These are phyloP conservation scores for Claviceps fusiformis DNA, from an alignment of 2,329 filamentous ascomycete genomes.

Conservation along the genomic window DNA sequence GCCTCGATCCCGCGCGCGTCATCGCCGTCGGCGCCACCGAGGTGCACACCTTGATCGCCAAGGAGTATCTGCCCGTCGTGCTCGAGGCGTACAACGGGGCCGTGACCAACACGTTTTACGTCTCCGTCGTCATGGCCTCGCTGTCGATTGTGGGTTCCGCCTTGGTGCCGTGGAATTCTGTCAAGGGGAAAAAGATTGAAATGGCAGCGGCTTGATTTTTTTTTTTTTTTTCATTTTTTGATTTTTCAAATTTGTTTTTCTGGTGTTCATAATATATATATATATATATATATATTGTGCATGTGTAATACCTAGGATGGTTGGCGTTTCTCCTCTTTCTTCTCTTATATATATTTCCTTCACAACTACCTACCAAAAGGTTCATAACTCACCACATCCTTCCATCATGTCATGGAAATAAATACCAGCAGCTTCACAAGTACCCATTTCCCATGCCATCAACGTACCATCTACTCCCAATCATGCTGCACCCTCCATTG, in stretches of 20 bases:
- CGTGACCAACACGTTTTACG: constrained; percentile 5
- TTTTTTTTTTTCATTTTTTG: background rate
- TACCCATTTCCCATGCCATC: too few species aligned
- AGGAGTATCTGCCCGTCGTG: constrained; percentile 2
- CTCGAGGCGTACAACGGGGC: constrained; percentile 5
- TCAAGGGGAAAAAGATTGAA: constrained; percentile 7
- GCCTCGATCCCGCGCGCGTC: constrained; percentile 1
- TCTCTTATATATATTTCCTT: too few species aligned
- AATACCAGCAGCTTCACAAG: too few species aligned
- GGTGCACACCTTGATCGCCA: constrained; percentile 2
- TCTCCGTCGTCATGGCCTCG: constrained; percentile 2
- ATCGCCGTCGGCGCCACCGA: constrained; percentile 4
- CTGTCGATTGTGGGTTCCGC: constrained; percentile 3
- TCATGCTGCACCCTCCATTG: constrained; percentile 23
- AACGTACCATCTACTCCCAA: background rate
- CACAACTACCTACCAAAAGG: too few species aligned
- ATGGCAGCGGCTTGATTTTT: constrained; percentile 1
- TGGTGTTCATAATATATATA: too few species aligned
- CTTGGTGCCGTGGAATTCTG: constrained; percentile 5
- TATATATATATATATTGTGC: too few species aligned
- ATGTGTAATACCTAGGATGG: too few species aligned
- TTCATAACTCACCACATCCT: too few species aligned
- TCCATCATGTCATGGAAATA: too few species aligned
- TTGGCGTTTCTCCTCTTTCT: too few species aligned
- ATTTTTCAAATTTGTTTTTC: too few species aligned